A percentile compares a stretch with the other conserved stretches of the same genome.
Conservation (phyloP, 768 basidiomycete genomes). For the Calocybe indica region DNA sequence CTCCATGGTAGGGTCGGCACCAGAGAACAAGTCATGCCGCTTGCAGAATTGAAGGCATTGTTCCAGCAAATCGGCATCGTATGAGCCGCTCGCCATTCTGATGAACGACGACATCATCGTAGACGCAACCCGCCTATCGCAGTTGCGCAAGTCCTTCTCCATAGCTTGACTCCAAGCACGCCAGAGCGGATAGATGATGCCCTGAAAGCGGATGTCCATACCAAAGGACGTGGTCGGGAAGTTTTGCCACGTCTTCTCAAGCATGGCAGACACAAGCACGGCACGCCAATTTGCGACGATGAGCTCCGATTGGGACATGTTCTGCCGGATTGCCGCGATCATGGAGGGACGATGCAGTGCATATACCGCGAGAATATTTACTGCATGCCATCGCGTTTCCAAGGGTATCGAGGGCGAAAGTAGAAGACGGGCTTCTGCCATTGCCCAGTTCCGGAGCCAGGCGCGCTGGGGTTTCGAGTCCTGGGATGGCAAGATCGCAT, state of each 20-base stretch:
- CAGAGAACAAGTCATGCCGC: conserved; percentile 20
- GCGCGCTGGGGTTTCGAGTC: conserved; percentile 1
- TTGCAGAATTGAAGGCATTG: conserved; percentile 28
- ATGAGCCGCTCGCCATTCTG: conserved; percentile 32
- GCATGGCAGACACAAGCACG: conserved; percentile 31
- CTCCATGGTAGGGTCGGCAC: conserved; percentile 8
- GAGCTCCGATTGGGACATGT: neutral
- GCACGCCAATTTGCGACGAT: conserved; percentile 30
- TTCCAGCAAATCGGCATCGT: conserved; percentile 29
- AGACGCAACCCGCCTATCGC: conserved; percentile 23
- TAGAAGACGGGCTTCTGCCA: conserved; percentile 13
- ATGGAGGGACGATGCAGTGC: conserved; percentile 6
- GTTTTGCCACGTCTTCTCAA: conserved; percentile 21
- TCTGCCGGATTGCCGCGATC: neutral
- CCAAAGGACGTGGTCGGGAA: too few species aligned
- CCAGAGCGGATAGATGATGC: conserved; percentile 31
- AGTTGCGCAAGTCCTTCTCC: conserved; percentile 5
- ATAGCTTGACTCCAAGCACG: conserved; percentile 25
- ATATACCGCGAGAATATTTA: conserved; percentile 31
- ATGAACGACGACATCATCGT: conserved; percentile 39
- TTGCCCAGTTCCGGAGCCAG: conserved; percentile 20
- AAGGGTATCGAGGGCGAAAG: conserved; percentile 24
- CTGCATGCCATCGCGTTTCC: conserved; percentile 35
- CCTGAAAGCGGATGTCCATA: too few species aligned
- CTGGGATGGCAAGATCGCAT: conserved; percentile 18